These are phyloP conservation scores for Aspergillus biplanus DNA, from an alignment of 495 filamentous ascomycete species.

Conservation along the genomic window DNA sequence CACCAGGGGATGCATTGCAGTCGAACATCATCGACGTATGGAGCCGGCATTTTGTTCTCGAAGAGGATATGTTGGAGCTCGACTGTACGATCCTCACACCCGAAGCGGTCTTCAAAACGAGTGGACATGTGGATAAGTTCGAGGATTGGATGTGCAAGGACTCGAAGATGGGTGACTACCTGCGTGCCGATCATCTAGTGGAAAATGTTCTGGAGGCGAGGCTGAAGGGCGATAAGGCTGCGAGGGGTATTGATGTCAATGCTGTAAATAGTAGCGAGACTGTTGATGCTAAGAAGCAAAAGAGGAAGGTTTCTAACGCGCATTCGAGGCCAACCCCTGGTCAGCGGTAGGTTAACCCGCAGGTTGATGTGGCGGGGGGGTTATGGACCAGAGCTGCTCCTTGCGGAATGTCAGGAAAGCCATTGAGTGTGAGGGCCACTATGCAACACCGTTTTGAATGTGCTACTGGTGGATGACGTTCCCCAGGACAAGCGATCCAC, in stretches of 20 bases:
- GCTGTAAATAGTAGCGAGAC: background rate
- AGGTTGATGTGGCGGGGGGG: no score
- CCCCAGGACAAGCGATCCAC: no score
- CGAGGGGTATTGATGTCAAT: constrained; percentile 22
- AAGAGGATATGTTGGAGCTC: constrained; percentile 90
- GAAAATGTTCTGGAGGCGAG: constrained; percentile 87
- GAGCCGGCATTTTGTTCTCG: constrained; percentile 89
- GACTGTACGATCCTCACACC: constrained; percentile 86
- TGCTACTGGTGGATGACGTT: no score
- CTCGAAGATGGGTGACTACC: constrained; percentile 93
- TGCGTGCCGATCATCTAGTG: constrained; percentile 93
- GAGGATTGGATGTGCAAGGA: constrained; percentile 99
- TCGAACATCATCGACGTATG: constrained; percentile 87
- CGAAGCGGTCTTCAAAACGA: constrained; percentile 89
- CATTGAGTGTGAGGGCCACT: no score
- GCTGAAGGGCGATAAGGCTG: constrained; percentile 78
- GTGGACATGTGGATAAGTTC: constrained; percentile 96
- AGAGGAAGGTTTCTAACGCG: no score
- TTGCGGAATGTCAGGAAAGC: no score
- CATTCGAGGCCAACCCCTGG: no score
- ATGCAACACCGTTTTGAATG: no score
- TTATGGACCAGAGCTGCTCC: no score
- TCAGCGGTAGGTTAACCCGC: no score
- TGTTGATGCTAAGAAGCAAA: constrained; percentile 61
- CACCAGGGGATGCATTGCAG: constrained; percentile 76